These are phyloP conservation scores for Sphaerosporella brunnea DNA, from an alignment of 495 filamentous ascomycete genomes.

Conservation along the genomic window DNA sequence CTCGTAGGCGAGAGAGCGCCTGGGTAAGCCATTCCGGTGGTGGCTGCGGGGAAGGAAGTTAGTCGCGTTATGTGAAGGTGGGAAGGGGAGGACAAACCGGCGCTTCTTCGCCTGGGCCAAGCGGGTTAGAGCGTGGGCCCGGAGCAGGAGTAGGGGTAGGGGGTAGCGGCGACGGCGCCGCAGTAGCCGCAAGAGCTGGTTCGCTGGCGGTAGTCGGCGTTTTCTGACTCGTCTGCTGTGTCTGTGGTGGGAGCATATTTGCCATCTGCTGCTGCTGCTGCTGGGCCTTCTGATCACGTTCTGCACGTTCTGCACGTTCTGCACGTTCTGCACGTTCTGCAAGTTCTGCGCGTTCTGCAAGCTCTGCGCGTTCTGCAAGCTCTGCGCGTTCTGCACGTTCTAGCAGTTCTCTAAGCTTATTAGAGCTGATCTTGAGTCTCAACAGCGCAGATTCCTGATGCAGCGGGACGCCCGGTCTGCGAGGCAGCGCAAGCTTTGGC, in stretches of 20 bases:
- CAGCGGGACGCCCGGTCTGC: conserved; percentile 15
- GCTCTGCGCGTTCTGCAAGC: no score
- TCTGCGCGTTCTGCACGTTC: conserved; percentile 28
- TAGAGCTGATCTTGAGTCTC: conserved; percentile 50
- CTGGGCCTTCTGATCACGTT: not conserved
- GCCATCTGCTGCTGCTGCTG: not conserved
- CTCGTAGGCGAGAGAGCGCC: conserved; percentile 45
- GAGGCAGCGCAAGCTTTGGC: not conserved
- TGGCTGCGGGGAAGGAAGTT: conserved; percentile 28
- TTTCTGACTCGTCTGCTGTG: conserved; percentile 9
- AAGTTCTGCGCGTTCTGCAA: conserved; percentile 31
- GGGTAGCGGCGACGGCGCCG: not conserved
- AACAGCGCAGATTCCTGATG: conserved; percentile 34
- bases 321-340: no score
- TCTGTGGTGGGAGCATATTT: conserved; percentile 5
- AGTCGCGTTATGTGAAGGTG: conserved; percentile 5
- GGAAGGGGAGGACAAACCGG: conserved; percentile 17
- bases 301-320: not conserved
- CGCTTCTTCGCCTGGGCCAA: conserved; percentile 6
- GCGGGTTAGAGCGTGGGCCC: conserved; percentile 6
- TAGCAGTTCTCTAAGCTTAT: conserved; percentile 42
- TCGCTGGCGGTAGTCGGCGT: conserved; percentile 6
- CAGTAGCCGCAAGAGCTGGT: conserved; percentile 3
- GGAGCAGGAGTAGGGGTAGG: conserved; percentile 12
- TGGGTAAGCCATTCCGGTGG: conserved; percentile 62